Conservation (phyloP, 257 asterid species). For the Coffea eugenioides region DNA sequence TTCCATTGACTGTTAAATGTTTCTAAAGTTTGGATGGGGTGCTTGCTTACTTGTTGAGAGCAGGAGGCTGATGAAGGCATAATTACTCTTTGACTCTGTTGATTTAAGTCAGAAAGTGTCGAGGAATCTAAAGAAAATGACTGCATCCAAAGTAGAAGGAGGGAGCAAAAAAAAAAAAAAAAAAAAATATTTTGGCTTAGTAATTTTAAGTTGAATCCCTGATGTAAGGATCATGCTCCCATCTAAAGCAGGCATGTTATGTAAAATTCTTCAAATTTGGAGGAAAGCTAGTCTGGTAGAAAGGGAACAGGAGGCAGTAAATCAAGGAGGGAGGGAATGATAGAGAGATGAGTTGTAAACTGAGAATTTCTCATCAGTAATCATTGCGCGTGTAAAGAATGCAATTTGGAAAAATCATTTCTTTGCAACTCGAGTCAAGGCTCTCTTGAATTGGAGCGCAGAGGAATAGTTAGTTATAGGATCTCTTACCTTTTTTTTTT, state of each 20-base stretch:
- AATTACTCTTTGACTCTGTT: conserved; percentile 12
- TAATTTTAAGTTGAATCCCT: conserved; percentile 19
- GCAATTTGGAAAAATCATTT: conserved; percentile 13
- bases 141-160: conserved; percentile 15
- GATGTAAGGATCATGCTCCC: conserved; percentile 31
- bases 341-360: conserved; percentile 4
- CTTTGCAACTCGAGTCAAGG: conserved; percentile 7
- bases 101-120: conserved; percentile 10
- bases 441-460: conserved; percentile 27
- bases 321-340: conserved; percentile 23
- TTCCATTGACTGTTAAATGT: background rate
- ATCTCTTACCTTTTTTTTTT: conserved; percentile 10
- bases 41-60: background rate
- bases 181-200: background rate
- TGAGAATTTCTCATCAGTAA: conserved; percentile 25
- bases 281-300: conserved; percentile 24
- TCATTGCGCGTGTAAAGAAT: conserved; percentile 29
- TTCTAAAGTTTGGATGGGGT: too few relatives aligned
- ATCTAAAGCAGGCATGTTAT: conserved; percentile 16
- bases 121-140: background rate
- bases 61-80: background rate
- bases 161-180: conserved; percentile 3
- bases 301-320: conserved; percentile 40
- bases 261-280: conserved; percentile 24
- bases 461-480: conserved; percentile 18